Evolutionary conservation across 805 yeast genomes (phyloP), one percentile per base, ranked within the genome.

Genomic region (Candida pseudofarinosa): DNA sequence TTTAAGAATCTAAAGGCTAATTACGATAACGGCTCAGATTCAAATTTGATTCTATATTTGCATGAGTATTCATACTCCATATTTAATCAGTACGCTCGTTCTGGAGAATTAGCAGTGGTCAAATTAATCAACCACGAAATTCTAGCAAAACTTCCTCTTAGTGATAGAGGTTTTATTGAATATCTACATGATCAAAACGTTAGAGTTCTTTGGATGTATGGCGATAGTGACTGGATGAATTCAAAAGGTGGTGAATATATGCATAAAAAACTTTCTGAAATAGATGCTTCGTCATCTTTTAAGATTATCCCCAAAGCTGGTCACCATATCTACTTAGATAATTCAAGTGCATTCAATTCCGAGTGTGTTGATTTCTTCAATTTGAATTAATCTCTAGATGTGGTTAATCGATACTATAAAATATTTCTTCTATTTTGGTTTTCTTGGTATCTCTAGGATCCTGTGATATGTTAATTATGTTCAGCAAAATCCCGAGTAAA

Each of bases 141-240:
- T 18, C 53, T 69, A 26, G 65, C 74, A 1, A 48, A 54, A 17
- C 48, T 69, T 15, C 74, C 74, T 2, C 50, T 69, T n/a, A 55
- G 71, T 42, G 73, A 68, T 42, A 57, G 73, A 7, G 69, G 70
- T 2, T 56, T 67, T 23, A 58, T 58, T 5, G 65, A 65, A 37
- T 59, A 52, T 39, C 46, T 68, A 14, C 41, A 44, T 6, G 48
- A 57, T 4, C 38, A 55, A 10, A 44, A 54, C 3, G 51, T 67
- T n/a, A 49, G 53, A 19, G 52, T 58, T 1, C 41, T 61, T 2
- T 67, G 73, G 70, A 34, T 68, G 35, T 69, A 69, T 39, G 74
- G 74, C 1, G 73, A 67, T 10, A 63, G 60, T 32, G 74, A 69
- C 45, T 69, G 74, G 74, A 69, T 69, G 74, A 69, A 69, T 39